phyloP scores from a whole-genome alignment of 2,329 filamentous ascomycete genomes.

The Neodidymelliopsis sp. region DNA sequence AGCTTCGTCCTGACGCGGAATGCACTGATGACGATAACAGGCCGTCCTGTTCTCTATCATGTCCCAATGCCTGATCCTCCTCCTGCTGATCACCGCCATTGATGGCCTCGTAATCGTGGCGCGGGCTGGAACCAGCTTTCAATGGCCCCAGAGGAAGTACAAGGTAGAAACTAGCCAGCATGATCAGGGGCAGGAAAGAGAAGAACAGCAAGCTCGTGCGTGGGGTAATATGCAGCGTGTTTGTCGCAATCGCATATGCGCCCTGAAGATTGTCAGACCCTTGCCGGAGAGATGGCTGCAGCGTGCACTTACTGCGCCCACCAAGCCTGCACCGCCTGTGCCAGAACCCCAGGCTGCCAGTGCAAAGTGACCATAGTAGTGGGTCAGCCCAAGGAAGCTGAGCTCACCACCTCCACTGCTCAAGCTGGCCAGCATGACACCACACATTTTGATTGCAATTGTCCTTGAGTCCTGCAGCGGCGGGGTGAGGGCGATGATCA shows the following conservation, averaged over 20 bases:
- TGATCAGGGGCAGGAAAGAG: constrained; percentile 79
- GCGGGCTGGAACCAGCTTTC: constrained; percentile 53
- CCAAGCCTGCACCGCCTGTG: constrained; percentile 85
- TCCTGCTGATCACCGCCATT: constrained; percentile 50
- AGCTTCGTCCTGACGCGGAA: constrained; percentile 39
- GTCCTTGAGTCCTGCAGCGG: constrained; percentile 63
- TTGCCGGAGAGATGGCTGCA: too few relatives aligned
- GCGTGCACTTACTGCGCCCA: too few relatives aligned
- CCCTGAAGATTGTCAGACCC: too few relatives aligned
- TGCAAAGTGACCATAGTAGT: constrained; percentile 89
- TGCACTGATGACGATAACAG: constrained; percentile 46
- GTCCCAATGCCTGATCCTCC: constrained; percentile 25
- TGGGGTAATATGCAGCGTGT: constrained; percentile 77
- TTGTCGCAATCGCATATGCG: constrained; percentile 85
- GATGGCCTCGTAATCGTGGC: constrained; percentile 63
- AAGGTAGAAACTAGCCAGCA: constrained; percentile 86
- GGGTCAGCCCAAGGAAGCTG: constrained; percentile 88
- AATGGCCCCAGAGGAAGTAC: constrained; percentile 76
- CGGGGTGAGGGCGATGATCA: constrained; percentile 83
- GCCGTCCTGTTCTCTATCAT: constrained; percentile 41
- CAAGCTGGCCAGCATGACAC: constrained; percentile 84
- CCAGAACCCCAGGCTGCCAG: constrained; percentile 92
- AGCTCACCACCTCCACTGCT: constrained; percentile 88
- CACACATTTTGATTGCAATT: constrained; percentile 78
- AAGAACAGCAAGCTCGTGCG: constrained; percentile 77